A percentile compares a stretch with the other conserved stretches of the same genome.
Conservation (phyloP, 305 asterid genomes). For the Fraxinus velutina region DNA sequence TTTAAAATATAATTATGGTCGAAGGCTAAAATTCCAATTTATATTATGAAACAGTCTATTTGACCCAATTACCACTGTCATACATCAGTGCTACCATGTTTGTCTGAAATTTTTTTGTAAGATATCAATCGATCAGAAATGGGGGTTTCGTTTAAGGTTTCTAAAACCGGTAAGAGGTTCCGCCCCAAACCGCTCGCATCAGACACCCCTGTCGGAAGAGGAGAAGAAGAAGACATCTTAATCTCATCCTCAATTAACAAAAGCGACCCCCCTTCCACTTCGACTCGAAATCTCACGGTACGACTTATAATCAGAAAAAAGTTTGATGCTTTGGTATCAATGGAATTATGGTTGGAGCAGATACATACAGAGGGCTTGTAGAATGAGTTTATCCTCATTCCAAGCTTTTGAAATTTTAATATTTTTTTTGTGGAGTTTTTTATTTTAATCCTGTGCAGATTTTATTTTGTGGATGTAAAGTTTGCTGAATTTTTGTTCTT, state of each 20-base stretch:
- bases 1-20: too few species aligned
- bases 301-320: background rate
- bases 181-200: conserved; percentile 41
- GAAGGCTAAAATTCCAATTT: too few species aligned
- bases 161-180: conserved; percentile 67
- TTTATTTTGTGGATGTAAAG: too few species aligned
- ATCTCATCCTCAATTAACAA: conserved; percentile 24
- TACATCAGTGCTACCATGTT: background rate
- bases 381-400: background rate
- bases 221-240: conserved; percentile 28
- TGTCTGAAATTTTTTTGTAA: background rate
- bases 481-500: too few species aligned
- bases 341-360: background rate
- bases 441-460: background rate
- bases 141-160: conserved; percentile 89
- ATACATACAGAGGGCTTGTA: background rate
- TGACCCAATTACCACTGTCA: background rate
- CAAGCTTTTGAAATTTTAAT: background rate
- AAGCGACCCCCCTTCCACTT: conserved; percentile 23
- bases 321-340: background rate
- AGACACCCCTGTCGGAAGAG: conserved; percentile 29
- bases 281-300: conserved; percentile 31
- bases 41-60: too few species aligned
- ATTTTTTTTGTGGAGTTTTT: background rate
- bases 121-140: conserved; percentile 25